Base-by-base conservation (phyloP, 768 basidiomycete genomes). In the Saitozyma podzolica region DNA sequence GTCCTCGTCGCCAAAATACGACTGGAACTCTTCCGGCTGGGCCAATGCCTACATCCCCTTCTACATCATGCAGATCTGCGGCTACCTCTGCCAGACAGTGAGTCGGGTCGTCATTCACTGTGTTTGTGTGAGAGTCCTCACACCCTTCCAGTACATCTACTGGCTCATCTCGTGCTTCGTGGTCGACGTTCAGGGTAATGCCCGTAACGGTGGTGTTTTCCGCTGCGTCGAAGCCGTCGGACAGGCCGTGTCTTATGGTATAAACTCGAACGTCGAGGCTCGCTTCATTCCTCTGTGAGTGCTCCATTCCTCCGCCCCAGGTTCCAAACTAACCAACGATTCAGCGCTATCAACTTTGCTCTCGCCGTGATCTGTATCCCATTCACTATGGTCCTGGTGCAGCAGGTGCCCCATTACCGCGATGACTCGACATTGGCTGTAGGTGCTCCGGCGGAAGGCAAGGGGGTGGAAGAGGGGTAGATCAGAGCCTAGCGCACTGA, bases 191-290 rank as follows among this genome's bases (percentile, higher is more conserved):
- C 29, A 54, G 19, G 57, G 61, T 8, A 62, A 62, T 45, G 61
- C 58, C 13, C 45, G 62, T 41, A 63, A 56, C 42, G 66, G 66
- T 17, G 66, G 55, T 54, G 51, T 64, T 51, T 67, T 66, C 61
- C 52, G 65, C 48, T 62, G 53, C 40, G 55, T 61, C 29, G 64
- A 66, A 43, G 60, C 64, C 45, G 47, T 61, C 47, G 64, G 64
- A 37, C 64, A 66, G 53, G 64, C 64, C n/a, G 60, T 65, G 11
- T 61, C 64, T 11, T 65, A 65, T 55, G 59, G 64, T 48, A 56
- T 60, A 48, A 64, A 59, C 58, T 64, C 63, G 37, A 62, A 62
- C 49, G 42, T 54, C 45, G n/a, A 17, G 13, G n/a, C 45, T 13
- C 11, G 45, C 11, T 47, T 47, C 45, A 47, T 47, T 17, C 45